These are phyloP conservation scores for Fusarium sp. DNA, from an alignment of 2,329 filamentous ascomycete species.

Conservation along the genomic window DNA sequence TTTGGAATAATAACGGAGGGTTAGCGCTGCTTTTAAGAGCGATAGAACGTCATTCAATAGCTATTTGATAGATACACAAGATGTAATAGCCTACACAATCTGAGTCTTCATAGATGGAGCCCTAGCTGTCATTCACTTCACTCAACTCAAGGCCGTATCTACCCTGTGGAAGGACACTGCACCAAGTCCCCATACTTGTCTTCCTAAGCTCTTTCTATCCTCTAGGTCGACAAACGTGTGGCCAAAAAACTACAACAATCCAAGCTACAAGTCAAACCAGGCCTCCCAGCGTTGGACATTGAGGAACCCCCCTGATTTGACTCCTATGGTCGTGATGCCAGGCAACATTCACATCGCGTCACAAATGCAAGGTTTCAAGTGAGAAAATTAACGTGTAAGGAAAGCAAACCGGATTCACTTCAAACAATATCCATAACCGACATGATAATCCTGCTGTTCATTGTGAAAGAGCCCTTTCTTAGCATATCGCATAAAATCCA, in stretches of 20 bases:
- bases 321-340: not conserved
- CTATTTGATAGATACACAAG: not conserved
- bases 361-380: not conserved
- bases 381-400: not conserved
- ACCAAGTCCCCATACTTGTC: not conserved
- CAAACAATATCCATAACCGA: not conserved
- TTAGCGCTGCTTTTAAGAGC: not conserved
- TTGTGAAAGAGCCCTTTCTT: not conserved
- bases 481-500: constrained; percentile 27
- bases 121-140: not conserved
- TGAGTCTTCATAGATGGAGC: not conserved
- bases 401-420: not conserved
- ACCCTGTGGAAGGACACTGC: not conserved
- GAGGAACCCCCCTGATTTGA: not conserved
- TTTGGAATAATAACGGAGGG: not conserved
- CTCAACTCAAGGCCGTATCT: not conserved
- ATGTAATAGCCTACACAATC: not conserved
- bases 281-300: not conserved
- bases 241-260: not conserved
- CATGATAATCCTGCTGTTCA: not conserved
- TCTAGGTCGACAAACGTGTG: not conserved
- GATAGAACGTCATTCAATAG: not conserved
- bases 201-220: not conserved
- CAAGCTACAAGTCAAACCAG: not conserved
- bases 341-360: not conserved